These are phyloP conservation scores for Colletotrichum zoysiae DNA, from an alignment of 2,329 filamentous ascomycete genomes.

Conservation along the genomic window DNA sequence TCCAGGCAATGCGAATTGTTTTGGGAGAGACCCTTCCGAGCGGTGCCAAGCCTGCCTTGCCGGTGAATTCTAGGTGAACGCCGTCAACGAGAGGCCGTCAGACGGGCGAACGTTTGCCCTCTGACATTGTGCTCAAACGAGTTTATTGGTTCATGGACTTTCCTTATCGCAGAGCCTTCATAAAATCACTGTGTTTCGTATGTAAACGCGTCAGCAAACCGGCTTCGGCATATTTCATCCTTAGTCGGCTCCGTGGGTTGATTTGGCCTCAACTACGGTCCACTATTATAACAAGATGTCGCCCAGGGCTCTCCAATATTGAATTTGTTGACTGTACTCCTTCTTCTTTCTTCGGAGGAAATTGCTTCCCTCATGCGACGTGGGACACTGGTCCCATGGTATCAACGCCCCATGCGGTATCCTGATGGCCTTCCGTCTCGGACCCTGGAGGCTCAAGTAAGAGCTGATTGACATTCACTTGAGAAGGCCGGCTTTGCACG, in stretches of 20 bases:
- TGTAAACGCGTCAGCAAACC: neutral
- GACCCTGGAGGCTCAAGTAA: neutral
- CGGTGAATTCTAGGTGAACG: neutral
- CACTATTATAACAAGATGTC: neutral
- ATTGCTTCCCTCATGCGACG: neutral
- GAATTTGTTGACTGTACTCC: neutral
- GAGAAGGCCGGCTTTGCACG: too few species aligned
- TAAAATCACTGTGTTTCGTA: neutral
- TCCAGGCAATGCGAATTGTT: neutral
- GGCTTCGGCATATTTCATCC: neutral
- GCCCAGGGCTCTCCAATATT: neutral
- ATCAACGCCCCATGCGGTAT: neutral
- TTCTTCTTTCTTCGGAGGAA: neutral
- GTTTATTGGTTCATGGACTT: neutral
- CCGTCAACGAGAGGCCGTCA: neutral
- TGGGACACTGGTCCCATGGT: neutral
- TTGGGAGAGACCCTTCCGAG: neutral
- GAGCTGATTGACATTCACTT: neutral
- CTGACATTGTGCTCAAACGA: neutral
- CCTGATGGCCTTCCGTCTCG: neutral
- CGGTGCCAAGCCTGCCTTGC: neutral
- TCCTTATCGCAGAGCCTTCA: neutral
- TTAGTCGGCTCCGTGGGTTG: neutral
- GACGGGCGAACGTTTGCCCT: constrained; percentile 3
- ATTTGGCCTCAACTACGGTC: neutral